Conservation (phyloP, 805 yeast genomes). For the Vanderwaltozyma yarrowii region DNA sequence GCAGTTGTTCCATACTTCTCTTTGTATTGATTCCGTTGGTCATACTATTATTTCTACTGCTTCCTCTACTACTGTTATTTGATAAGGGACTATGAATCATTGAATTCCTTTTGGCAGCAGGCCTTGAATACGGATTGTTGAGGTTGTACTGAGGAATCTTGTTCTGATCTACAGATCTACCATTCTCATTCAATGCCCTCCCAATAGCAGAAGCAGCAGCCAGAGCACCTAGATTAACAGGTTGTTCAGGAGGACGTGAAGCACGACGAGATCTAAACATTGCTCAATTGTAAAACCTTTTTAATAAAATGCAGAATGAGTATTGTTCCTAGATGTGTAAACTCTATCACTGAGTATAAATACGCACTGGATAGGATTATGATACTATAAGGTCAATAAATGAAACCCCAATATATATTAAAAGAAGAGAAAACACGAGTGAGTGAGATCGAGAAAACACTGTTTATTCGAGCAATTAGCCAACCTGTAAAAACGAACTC, state of each 20-base stretch:
- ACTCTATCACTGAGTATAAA: no score
- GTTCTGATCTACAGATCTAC: slow-evolving; percentile 17
- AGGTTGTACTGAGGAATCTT: slow-evolving; percentile 19
- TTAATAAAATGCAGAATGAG: no score
- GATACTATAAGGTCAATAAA: no score
- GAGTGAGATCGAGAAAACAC: no score
- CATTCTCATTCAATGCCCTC: slow-evolving; percentile 30
- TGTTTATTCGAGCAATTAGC: no score
- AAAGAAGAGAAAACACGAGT: no score
- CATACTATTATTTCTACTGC: slow-evolving; percentile 4
- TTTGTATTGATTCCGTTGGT: slow-evolving; percentile 1
- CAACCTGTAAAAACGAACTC: no score
- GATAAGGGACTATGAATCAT: background rate
- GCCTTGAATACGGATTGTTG: slow-evolving; percentile 6
- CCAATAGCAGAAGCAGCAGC: slow-evolving; percentile 57
- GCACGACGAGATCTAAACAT: slow-evolving; percentile 2
- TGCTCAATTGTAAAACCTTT: no score
- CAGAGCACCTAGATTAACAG: slow-evolving; percentile 40
- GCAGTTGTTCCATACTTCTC: slow-evolving; percentile 1
- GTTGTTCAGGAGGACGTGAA: slow-evolving; percentile 4
- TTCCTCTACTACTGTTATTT: slow-evolving; percentile 1
- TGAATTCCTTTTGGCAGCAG: background rate
- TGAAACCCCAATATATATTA: no score
- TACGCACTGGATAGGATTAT: no score
- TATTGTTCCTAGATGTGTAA: no score